phyloP scores from a whole-genome alignment of 2,329 filamentous ascomycete species.

The Talaromyces sp. region DNA sequence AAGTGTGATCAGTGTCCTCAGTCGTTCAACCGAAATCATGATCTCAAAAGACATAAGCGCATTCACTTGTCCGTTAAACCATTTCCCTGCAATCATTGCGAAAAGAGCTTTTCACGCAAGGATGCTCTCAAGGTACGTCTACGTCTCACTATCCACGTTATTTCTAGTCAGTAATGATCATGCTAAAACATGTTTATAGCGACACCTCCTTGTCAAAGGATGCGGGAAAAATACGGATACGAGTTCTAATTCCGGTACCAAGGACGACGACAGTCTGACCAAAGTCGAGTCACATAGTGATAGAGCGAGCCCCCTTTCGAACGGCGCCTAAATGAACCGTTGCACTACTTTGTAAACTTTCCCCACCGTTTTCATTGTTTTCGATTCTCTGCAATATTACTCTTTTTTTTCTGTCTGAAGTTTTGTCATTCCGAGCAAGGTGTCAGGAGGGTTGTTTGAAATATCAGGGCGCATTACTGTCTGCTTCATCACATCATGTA shows the following conservation, averaged over 20 bases:
- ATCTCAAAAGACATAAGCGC: slow-evolving; percentile 90
- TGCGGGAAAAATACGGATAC: slow-evolving; percentile 54
- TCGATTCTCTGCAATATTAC: not conserved
- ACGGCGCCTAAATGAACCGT: slow-evolving; percentile 9
- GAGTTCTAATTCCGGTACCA: slow-evolving; percentile 14
- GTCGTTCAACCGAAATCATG: slow-evolving; percentile 94
- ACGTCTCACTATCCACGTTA: not conserved
- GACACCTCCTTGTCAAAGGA: slow-evolving; percentile 67
- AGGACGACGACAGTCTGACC: slow-evolving; percentile 19
- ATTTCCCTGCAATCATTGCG: slow-evolving; percentile 85
- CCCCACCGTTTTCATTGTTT: not conserved
- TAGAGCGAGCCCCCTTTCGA: slow-evolving; percentile 21
- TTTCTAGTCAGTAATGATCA: slow-evolving; percentile 21
- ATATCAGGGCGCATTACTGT: slow-evolving; percentile 16
- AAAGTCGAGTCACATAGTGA: slow-evolving; percentile 22
- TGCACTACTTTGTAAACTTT: slow-evolving; percentile 13
- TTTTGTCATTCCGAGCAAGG: slow-evolving; percentile 19
- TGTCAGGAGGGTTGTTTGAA: slow-evolving; percentile 18
- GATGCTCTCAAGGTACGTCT: slow-evolving; percentile 86
- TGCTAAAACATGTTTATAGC: slow-evolving; percentile 46
- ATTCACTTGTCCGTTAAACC: slow-evolving; percentile 96
- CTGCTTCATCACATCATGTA: slow-evolving; percentile 7
- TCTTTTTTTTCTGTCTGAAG: slow-evolving; percentile 7
- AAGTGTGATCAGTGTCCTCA: slow-evolving; percentile 91
- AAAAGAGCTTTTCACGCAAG: slow-evolving; percentile 95